A percentile compares a stretch with the other conserved stretches of the same genome.
Conservation (phyloP, 768 basidiomycete species). For the Gloeopeniophorella convolvens region DNA sequence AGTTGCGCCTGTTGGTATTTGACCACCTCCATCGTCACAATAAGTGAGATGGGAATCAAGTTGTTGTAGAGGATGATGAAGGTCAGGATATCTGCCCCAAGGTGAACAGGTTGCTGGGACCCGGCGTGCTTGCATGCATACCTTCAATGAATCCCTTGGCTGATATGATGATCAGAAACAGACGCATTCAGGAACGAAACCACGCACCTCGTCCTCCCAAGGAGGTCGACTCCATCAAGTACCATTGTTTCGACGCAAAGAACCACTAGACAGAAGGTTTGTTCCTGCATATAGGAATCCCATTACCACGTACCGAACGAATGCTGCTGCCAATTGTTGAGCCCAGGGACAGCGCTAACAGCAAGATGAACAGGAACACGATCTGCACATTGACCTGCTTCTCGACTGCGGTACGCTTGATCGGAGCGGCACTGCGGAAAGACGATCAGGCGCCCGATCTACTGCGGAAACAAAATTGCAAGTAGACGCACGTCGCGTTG, state of each 20-base stretch:
- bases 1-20: slow-evolving; percentile 96
- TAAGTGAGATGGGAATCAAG: slow-evolving; percentile 96
- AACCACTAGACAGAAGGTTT: slow-evolving; percentile 54
- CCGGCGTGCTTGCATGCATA: slow-evolving; percentile 24
- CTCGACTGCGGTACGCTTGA: slow-evolving; percentile 95
- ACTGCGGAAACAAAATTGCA: not conserved
- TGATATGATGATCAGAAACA: slow-evolving; percentile 26
- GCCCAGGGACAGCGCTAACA: slow-evolving; percentile 82
- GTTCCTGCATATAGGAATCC: not conserved
- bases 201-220: slow-evolving; percentile 54
- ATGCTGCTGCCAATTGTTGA: slow-evolving; percentile 92
- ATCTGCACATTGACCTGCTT: slow-evolving; percentile 95
- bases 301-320: slow-evolving; percentile 46
- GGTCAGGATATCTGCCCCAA: slow-evolving; percentile 76
- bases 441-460: not conserved
- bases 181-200: not conserved
- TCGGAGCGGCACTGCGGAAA: slow-evolving; percentile 73
- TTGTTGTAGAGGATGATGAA: slow-evolving; percentile 99
- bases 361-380: slow-evolving; percentile 84
- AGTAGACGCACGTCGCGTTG: slow-evolving; percentile 80
- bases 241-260: slow-evolving; percentile 85
- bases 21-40: slow-evolving; percentile 99
- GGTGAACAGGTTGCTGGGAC: not conserved
- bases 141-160: slow-evolving; percentile 82
- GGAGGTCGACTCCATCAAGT: slow-evolving; percentile 60